Base-by-base conservation (phyloP, 108 stramenopile genomes). In the Tribonema minus region DNA sequence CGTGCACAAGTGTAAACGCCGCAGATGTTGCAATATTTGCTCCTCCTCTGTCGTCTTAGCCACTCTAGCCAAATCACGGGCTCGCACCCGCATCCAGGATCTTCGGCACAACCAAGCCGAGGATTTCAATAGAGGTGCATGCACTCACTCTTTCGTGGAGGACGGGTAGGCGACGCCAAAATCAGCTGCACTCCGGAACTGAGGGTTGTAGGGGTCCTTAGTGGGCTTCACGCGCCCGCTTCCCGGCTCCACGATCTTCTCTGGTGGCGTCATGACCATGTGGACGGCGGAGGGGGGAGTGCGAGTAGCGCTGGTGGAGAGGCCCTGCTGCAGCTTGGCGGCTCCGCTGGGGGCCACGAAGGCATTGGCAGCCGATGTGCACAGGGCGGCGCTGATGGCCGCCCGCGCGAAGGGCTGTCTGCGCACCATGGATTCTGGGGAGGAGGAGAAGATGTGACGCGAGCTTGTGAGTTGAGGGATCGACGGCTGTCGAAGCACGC, bases 131-230 rank as follows among this genome's bases (percentile, higher is more conserved):
- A n/a, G n/a, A n/a, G n/a, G n/a, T n/a, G n/a, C n/a, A n/a, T n/a
- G n/a, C n/a, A n/a, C n/a, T n/a, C n/a, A n/a, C 65, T 59, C 59
- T 58, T 82, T 82, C 9, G 81, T 82, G 31, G 70, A 72, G 25
- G 62, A 63, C 1, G 81, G 81, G 66, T 82, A 82, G 38, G 81
- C 81, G 27, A 66, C 71, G 5, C 71, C 81, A 35, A 72, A 82
- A 26, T 70, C 41, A 25, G 71, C 58, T 28, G 72, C 63, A 37
- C 59, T 41, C 31, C 54, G 61, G 58, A 82, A 82, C 27, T 82
- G 70, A 39, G 81, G 81, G 36, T 82, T 82, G 71, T 61, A 72
- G 26, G 81, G 81, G 60, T 82, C 81, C 36, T 34, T 35, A 7
- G 81, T 82, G 28, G 71, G 81, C 71, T 72, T 82, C 27, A 78